Conservation (phyloP, 1,284 basidiomycete genomes). For the Fomitopsis betulina region DNA sequence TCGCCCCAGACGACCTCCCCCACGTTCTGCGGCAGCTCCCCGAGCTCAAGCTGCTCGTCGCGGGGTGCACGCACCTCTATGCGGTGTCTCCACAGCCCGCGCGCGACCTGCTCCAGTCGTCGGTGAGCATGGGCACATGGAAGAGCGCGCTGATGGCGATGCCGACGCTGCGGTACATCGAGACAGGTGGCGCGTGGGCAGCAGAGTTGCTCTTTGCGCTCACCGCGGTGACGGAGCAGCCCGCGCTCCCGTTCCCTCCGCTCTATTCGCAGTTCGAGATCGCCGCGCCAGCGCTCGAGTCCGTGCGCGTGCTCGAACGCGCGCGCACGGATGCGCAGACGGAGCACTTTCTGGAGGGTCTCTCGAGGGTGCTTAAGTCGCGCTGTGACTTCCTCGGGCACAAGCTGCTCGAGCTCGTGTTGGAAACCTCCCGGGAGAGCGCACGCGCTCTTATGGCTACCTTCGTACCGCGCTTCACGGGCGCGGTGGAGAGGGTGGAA, state of each 20-base stretch:
- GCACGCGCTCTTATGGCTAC: not conserved
- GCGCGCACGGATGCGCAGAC: not conserved
- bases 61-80: not conserved
- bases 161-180: not conserved
- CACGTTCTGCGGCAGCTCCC: not conserved
- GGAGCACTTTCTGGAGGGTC: not conserved
- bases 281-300: not conserved
- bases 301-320: not conserved
- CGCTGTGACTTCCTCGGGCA: not conserved
- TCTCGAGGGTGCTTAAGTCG: not conserved
- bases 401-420: not conserved
- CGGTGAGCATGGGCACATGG: not conserved
- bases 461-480: not conserved
- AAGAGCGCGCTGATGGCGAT: not conserved
- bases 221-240: not conserved
- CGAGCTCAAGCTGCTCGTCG: not conserved
- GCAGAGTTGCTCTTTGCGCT: not conserved
- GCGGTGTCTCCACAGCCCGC: not conserved
- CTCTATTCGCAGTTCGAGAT: not conserved
- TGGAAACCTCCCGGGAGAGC: not conserved
- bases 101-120: not conserved
- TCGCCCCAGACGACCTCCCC: constrained; percentile 1
- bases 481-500: not conserved
- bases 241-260: not conserved
- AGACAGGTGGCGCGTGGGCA: not conserved